These are phyloP conservation scores for Melampsora americana DNA, from an alignment of 1,284 basidiomycete species.

Conservation along the genomic window DNA sequence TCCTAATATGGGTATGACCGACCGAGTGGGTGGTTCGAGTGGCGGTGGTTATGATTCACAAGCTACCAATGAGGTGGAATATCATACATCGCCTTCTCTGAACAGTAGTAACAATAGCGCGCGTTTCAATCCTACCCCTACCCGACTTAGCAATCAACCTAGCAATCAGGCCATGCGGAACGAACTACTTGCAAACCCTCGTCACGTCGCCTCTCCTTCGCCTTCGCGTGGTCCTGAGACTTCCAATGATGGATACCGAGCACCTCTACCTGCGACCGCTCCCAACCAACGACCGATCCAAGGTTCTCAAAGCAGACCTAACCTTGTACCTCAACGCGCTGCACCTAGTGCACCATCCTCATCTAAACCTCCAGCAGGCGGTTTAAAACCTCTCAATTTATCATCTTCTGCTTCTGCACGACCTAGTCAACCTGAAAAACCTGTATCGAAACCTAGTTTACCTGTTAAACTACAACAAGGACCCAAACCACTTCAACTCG, in stretches of 20 bases:
- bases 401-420: conserved; percentile 45
- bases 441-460: not conserved
- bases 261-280: not conserved
- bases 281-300: not conserved
- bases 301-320: conserved; percentile 19
- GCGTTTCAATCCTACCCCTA: conserved; percentile 57
- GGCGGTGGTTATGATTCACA: conserved; percentile 46
- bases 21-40: conserved; percentile 3
- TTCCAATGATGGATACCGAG: not conserved
- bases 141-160: conserved; percentile 53
- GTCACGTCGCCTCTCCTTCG: conserved; percentile 1
- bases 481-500: conserved; percentile 46
- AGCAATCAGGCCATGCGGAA: not conserved
- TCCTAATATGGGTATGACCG: conserved; percentile 49
- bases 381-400: conserved; percentile 36
- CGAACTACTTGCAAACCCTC: conserved; percentile 4
- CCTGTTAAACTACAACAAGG: conserved; percentile 24
- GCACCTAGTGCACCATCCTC: conserved; percentile 15
- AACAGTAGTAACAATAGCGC: conserved; percentile 54
- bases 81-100: no score
- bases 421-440: not conserved
- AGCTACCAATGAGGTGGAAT: not conserved
- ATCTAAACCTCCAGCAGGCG: not conserved
- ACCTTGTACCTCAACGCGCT: conserved; percentile 33
- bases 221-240: not conserved